Evolutionary conservation across 768 basidiomycete genomes (phyloP).

Genomic region (Candolleomyces efflorescens): DNA sequence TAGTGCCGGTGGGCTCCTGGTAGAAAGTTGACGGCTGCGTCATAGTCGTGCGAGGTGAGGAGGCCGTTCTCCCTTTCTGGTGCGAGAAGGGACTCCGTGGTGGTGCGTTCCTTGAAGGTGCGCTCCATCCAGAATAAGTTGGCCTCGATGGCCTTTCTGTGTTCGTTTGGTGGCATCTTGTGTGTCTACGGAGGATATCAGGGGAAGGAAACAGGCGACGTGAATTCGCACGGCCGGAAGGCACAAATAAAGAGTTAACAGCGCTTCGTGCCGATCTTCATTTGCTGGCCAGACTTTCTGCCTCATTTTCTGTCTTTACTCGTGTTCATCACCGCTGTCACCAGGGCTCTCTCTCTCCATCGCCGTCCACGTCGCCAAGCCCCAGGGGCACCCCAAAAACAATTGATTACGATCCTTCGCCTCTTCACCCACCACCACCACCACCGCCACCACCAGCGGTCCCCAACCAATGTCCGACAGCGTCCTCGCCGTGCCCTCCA

Average conservation of each 20-base stretch:
- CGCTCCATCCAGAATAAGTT: constrained; percentile 32
- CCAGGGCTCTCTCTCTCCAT: neutral
- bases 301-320: constrained; percentile 5
- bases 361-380: neutral
- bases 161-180: neutral
- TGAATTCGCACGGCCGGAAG: neutral
- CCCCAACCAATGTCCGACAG: neutral
- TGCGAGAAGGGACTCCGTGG: constrained; percentile 42
- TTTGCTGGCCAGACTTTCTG: neutral
- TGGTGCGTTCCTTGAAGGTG: constrained; percentile 40
- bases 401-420: neutral
- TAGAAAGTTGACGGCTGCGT: constrained; percentile 49
- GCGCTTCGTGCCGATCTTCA: neutral
- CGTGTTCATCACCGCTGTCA: neutral
- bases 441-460: constrained; percentile 9
- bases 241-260: neutral
- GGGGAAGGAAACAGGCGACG: neutral
- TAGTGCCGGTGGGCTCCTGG: constrained; percentile 40
- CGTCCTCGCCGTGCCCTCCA: constrained; percentile 6
- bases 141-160: constrained; percentile 18
- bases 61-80: constrained; percentile 51
- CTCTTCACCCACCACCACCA: neutral
- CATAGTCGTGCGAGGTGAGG: constrained; percentile 51
- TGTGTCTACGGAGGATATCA: neutral
- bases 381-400: neutral